These are phyloP conservation scores for Kwoniella sp. DNA, from an alignment of 768 basidiomycete species.

Conservation along the genomic window DNA sequence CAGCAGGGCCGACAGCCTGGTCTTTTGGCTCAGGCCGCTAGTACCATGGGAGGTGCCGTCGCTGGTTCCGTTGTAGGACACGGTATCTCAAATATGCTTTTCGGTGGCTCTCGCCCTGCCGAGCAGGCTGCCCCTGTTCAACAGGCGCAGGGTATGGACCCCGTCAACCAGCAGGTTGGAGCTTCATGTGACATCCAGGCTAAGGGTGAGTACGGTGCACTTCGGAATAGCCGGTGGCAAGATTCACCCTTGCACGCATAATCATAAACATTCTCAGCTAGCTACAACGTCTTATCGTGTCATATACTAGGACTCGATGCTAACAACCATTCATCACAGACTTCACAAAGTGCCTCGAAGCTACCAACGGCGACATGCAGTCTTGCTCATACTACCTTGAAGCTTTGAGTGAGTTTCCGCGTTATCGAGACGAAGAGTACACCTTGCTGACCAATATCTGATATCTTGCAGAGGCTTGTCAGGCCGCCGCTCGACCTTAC, in stretches of 20 bases:
- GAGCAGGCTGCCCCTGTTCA: constrained; percentile 45
- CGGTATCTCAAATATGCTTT: constrained; percentile 54
- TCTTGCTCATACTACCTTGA: constrained; percentile 55
- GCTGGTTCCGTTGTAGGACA: constrained; percentile 56
- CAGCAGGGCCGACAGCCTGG: constrained; percentile 48
- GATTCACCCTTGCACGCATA: background rate
- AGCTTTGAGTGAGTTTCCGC: constrained; percentile 43
- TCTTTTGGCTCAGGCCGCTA: constrained; percentile 52
- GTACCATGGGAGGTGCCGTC: constrained; percentile 54
- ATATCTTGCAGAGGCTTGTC: constrained; percentile 54
- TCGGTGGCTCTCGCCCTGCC: constrained; percentile 45
- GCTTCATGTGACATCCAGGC: constrained; percentile 52
- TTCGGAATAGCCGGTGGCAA: constrained; percentile 1
- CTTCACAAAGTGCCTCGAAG: constrained; percentile 56
- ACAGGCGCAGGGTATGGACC: constrained; percentile 34
- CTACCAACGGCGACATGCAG: constrained; percentile 52
- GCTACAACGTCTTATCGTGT: too few relatives aligned
- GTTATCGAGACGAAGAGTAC: too few relatives aligned
- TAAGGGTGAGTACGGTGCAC: constrained; percentile 43
- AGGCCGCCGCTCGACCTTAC: constrained; percentile 55
- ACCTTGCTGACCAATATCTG: too few relatives aligned
- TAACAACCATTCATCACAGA: too few relatives aligned
- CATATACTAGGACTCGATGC: too few relatives aligned
- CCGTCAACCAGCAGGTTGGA: constrained; percentile 23
- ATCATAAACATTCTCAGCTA: too few relatives aligned